Evolutionary conservation across 208 protist species (phyloP).

Genomic region (Phytomonas sp.): DNA sequence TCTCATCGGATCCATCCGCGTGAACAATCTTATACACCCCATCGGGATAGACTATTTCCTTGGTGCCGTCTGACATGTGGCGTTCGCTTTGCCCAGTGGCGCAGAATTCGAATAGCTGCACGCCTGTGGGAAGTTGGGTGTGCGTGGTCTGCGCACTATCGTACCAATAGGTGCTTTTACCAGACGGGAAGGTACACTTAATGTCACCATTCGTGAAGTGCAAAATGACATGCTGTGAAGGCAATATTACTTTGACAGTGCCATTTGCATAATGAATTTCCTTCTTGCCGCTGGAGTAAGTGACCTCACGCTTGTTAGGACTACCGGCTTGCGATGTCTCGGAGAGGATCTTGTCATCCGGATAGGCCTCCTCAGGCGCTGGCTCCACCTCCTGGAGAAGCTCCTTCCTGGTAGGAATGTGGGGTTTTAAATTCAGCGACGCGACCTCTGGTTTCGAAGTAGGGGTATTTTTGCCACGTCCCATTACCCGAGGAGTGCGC

Average conservation of each 20-base stretch:
- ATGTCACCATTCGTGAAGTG: conserved; percentile 91
- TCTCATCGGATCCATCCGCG: conserved; percentile 77
- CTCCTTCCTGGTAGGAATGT: conserved; percentile 53
- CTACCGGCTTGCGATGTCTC: conserved; percentile 66
- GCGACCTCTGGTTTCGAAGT: conserved; percentile 13
- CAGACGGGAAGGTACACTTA: conserved; percentile 84
- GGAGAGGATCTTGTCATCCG: conserved; percentile 68
- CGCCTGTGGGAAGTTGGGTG: conserved; percentile 75
- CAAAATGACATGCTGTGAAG: conserved; percentile 71
- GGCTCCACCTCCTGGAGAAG: conserved; percentile 54
- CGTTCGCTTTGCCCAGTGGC: conserved; percentile 84
- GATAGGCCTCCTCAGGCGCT: conserved; percentile 37
- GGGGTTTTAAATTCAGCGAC: conserved; percentile 19
- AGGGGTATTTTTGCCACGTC: conserved; percentile 2
- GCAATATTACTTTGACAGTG: conserved; percentile 83
- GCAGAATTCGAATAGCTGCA: conserved; percentile 88
- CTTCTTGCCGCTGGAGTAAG: conserved; percentile 85
- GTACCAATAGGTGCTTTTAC: conserved; percentile 91
- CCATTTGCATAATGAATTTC: conserved; percentile 90
- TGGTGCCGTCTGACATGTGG: conserved; percentile 82
- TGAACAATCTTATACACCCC: conserved; percentile 85
- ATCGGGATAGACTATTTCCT: conserved; percentile 92
- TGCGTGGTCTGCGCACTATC: conserved; percentile 87
- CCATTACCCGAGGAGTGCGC: conserved; percentile 39
- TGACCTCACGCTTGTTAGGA: conserved; percentile 80